Evolutionary conservation across 2,329 filamentous ascomycete species (phyloP), one percentile per base, ranked within the genome.

Genomic region (Anisogramma anomala): DNA sequence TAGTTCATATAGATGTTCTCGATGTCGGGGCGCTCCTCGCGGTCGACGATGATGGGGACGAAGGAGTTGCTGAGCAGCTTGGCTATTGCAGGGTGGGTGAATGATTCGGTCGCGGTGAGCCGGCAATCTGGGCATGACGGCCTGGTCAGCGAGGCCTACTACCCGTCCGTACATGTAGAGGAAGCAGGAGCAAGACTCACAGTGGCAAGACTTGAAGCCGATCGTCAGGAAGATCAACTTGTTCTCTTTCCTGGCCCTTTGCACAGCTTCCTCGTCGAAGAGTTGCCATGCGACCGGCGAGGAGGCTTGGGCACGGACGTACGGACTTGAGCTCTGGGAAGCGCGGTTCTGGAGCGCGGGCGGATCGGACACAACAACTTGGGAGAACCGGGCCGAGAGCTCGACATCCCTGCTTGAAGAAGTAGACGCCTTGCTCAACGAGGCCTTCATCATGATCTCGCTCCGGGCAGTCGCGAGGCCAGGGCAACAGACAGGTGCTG

Each of bases 1-100:
- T 94, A 98, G 65, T 94, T 94, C 86, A 95, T 95, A 60, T 96
- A 96, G 49, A 96, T 88, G 47, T 84, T 79, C 56, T 98, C 91
- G 49, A 96, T 78, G 56, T 96, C 88, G 7, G 89, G 89, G 19
- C 89, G 79, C 62, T 94, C 86, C 62, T 98, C 91, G 46, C 88
- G 78, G 61, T 98, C 91, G 54, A 96, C 76, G 53, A 95, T 83
- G 58, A 96, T 79, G 3, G 91, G 89, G 33, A 98, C 77, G 59
- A 96, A 98, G 43, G 77, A 75, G 46, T 80, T 70, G 65, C 96
- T 98, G 26, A 98, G 71, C 43, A 94, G 70, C 18, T 75, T 65
- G 13, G 91, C 87, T 46, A 94, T 80, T 48, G 86, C 78, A 2
- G 75, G 67, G 51, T 94, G 84, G 58, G 81, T 80, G 60, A 98